Percentiles rank a stretch among this genome's conserved stretches.
Conservation (phyloP, 2,329 filamentous ascomycete species). For the Phaeomoniella chlamydospora region DNA sequence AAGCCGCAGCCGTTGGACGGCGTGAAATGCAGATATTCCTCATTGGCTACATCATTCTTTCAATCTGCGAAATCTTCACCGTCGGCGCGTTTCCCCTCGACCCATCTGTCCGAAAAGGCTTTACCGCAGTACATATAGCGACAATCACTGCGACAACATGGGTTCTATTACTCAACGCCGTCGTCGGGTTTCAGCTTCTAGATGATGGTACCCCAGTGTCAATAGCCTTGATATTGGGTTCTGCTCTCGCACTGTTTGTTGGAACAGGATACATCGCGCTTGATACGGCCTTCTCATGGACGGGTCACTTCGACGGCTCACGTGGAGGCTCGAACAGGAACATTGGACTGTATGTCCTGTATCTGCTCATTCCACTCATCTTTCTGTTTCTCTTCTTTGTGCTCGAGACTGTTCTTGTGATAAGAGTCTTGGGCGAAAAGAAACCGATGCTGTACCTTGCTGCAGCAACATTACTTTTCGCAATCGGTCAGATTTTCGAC, state of each 20-base stretch:
- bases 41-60: slow-evolving; percentile 67
- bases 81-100: slow-evolving; percentile 75
- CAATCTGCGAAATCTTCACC: slow-evolving; percentile 93
- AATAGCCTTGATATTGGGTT: slow-evolving; percentile 57
- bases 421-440: slow-evolving; percentile 72
- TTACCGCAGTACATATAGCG: slow-evolving; percentile 80
- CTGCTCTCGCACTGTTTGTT: slow-evolving; percentile 59
- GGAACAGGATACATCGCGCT: slow-evolving; percentile 92
- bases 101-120: slow-evolving; percentile 57
- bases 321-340: slow-evolving; percentile 48
- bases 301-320: slow-evolving; percentile 57
- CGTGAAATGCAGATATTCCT: slow-evolving; percentile 97
- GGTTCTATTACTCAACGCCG: slow-evolving; percentile 81
- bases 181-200: slow-evolving; percentile 84
- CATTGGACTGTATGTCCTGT: slow-evolving; percentile 84
- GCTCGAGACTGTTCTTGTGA: slow-evolving; percentile 69
- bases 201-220: slow-evolving; percentile 87
- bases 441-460: slow-evolving; percentile 83
- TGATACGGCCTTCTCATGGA: slow-evolving; percentile 82
- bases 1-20: slow-evolving; percentile 85
- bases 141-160: slow-evolving; percentile 78
- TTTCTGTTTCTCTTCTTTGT: slow-evolving; percentile 82
- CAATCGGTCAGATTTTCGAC: slow-evolving; percentile 87
- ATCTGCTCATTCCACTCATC: slow-evolving; percentile 75
- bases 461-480: slow-evolving; percentile 65